Conservation (phyloP, 208 protist genomes). For the Novymonas esmeraldas region DNA sequence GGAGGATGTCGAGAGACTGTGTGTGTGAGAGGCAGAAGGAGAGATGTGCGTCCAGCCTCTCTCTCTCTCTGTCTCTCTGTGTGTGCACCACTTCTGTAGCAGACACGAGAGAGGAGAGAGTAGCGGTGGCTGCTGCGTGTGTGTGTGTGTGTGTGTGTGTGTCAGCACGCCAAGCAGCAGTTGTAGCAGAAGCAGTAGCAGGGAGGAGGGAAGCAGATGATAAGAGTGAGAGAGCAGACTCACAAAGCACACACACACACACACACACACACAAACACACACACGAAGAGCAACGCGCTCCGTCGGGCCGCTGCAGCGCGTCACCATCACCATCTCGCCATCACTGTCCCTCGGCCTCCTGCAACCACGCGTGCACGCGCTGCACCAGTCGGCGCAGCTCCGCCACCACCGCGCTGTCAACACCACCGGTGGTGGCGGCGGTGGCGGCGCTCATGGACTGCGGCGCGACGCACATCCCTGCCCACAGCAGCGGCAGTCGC, state of each 20-base stretch:
- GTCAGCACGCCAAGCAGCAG: too few relatives aligned
- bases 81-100: too few relatives aligned
- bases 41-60: too few relatives aligned
- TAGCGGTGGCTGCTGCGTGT: not conserved
- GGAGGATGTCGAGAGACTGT: too few relatives aligned
- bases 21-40: too few relatives aligned
- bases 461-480: constrained; percentile 20
- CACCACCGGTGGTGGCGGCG: not conserved
- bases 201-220: too few relatives aligned
- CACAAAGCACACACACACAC: not conserved
- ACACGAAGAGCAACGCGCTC: not conserved
- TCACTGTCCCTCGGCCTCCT: not conserved
- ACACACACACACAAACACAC: not conserved
- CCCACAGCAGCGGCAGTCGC: constrained; percentile 33
- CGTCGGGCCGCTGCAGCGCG: too few relatives aligned
- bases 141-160: not conserved
- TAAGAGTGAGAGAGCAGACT: too few relatives aligned
- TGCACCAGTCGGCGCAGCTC: constrained; percentile 15
- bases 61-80: too few relatives aligned
- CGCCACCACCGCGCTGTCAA: not conserved
- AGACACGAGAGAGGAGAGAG: not conserved
- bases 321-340: not conserved
- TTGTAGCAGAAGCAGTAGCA: too few relatives aligned
- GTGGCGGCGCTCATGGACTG: not conserved
- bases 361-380: constrained; percentile 2